phyloP scores from a whole-genome alignment of 2,329 filamentous ascomycete genomes.

The Colletotrichum trifolii region DNA sequence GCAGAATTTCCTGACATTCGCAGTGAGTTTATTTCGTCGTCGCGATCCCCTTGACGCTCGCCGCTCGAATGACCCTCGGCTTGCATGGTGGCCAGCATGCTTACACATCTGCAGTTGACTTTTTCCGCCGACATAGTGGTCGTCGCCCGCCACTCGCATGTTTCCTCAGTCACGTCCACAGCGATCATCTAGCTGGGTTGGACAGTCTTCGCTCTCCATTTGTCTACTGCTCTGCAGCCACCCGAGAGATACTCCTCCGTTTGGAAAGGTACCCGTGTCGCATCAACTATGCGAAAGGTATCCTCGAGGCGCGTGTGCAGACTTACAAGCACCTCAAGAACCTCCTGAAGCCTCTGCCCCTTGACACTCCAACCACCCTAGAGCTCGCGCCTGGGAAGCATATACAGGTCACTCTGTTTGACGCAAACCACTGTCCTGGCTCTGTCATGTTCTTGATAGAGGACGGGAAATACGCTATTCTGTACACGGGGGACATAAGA shows the following conservation, averaged over 20 bases:
- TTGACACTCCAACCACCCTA: conserved; percentile 82
- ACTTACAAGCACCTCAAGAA: conserved; percentile 81
- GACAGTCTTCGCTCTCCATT: conserved; percentile 83
- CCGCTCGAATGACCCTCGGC: no score
- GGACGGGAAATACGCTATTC: conserved; percentile 73
- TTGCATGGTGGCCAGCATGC: conserved; percentile 7
- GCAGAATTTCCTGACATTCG: conserved; percentile 83
- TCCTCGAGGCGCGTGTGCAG: conserved; percentile 78
- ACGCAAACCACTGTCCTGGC: conserved; percentile 92
- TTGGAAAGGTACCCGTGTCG: conserved; percentile 84
- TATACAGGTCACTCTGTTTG: conserved; percentile 86
- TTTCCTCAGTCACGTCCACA: conserved; percentile 93
- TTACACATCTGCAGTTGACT: conserved; percentile 72
- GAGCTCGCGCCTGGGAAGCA: conserved; percentile 75
- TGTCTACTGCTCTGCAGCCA: conserved; percentile 90
- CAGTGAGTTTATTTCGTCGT: conserved; percentile 54
- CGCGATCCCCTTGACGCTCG: background rate
- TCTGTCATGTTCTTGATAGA: conserved; percentile 95
- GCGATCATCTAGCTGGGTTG: conserved; percentile 85
- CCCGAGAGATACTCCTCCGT: conserved; percentile 81
- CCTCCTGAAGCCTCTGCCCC: conserved; percentile 82
- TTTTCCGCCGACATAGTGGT: conserved; percentile 72
- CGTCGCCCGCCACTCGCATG: conserved; percentile 77
- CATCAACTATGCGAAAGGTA: conserved; percentile 82
- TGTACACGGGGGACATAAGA: conserved; percentile 92